Evolutionary conservation across 2,329 filamentous ascomycete genomes (phyloP).

Genomic region (Aspergillus tamarii): DNA sequence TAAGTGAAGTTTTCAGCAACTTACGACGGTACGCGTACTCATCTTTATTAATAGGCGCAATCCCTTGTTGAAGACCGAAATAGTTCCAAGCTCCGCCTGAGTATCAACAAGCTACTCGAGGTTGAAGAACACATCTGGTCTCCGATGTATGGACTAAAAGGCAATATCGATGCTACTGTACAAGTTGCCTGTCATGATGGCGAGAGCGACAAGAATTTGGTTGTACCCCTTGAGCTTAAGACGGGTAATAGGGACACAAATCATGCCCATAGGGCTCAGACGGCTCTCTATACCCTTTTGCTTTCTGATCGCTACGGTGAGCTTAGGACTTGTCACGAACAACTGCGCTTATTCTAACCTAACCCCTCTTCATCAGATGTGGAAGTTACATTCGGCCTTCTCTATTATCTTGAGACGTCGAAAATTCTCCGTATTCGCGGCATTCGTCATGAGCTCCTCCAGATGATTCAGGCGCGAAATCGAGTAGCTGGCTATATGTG

Average conservation of each 20-base stretch:
- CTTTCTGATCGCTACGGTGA: constrained; percentile 85
- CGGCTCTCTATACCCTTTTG: constrained; percentile 88
- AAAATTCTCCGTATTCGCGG: constrained; percentile 83
- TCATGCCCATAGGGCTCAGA: constrained; percentile 86
- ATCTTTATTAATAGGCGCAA: constrained; percentile 54
- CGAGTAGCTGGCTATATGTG: constrained; percentile 83
- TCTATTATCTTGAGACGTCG: constrained; percentile 94
- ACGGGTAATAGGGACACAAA: constrained; percentile 81
- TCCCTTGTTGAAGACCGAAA: constrained; percentile 80
- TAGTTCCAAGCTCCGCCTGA: constrained; percentile 75
- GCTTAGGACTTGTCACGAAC: constrained; percentile 19
- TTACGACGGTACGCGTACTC: constrained; percentile 23
- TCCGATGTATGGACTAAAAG: constrained; percentile 94
- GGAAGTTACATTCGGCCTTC: constrained; percentile 82
- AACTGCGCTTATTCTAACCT: constrained; percentile 18
- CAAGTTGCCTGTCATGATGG: constrained; percentile 80
- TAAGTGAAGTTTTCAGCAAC: constrained; percentile 40
- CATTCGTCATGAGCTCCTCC: constrained; percentile 82
- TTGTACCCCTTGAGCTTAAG: constrained; percentile 93
- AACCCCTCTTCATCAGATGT: constrained; percentile 61
- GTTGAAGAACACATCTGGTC: constrained; percentile 99
- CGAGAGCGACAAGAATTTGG: constrained; percentile 67
- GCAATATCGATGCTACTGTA: constrained; percentile 96
- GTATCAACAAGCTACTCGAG: constrained; percentile 89
- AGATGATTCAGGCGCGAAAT: constrained; percentile 97